Evolutionary conservation across 352 stramenopile genomes (phyloP).

Genomic region (Phytophthora idaei): DNA sequence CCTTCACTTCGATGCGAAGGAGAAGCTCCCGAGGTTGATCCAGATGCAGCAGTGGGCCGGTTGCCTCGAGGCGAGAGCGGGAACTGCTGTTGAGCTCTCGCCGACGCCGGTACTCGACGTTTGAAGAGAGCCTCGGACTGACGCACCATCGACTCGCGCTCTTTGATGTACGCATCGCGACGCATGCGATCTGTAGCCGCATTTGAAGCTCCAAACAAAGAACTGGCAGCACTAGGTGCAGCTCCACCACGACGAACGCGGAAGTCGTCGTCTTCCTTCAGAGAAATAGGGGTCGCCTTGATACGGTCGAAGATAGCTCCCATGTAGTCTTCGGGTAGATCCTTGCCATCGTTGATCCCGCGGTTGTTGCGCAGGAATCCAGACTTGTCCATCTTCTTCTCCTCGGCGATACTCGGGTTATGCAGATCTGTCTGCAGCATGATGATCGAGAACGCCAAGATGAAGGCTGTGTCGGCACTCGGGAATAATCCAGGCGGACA

Average conservation of each 20-base stretch:
- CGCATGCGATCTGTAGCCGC: conserved; percentile 67
- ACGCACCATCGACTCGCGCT: conserved; percentile 83
- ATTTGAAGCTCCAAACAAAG: conserved; percentile 69
- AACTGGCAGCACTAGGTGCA: conserved; percentile 39
- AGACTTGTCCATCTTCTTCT: conserved; percentile 97
- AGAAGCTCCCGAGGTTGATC: conserved; percentile 6
- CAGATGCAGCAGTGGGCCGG: conserved; percentile 5
- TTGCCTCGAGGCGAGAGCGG: conserved; percentile 26
- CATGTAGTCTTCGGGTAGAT: conserved; percentile 95
- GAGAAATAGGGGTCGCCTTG: conserved; percentile 93
- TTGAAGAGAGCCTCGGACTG: conserved; percentile 84
- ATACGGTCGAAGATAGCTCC: conserved; percentile 96
- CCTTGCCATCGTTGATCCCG: conserved; percentile 96
- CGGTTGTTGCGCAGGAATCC: conserved; percentile 98
- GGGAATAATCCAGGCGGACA: conserved; percentile 89
- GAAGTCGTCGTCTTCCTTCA: conserved; percentile 97
- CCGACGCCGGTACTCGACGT: conserved; percentile 47
- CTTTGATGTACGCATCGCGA: conserved; percentile 84
- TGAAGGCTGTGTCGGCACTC: conserved; percentile 97
- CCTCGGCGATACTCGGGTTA: conserved; percentile 97
- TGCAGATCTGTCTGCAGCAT: conserved; percentile 96
- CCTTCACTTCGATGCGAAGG: conserved; percentile 22
- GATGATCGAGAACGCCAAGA: conserved; percentile 95
- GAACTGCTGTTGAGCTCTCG: conserved; percentile 27
- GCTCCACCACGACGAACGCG: conserved; percentile 38